Conservation (phyloP, 2,329 filamentous ascomycete genomes). For the Macrophomina tecta region DNA sequence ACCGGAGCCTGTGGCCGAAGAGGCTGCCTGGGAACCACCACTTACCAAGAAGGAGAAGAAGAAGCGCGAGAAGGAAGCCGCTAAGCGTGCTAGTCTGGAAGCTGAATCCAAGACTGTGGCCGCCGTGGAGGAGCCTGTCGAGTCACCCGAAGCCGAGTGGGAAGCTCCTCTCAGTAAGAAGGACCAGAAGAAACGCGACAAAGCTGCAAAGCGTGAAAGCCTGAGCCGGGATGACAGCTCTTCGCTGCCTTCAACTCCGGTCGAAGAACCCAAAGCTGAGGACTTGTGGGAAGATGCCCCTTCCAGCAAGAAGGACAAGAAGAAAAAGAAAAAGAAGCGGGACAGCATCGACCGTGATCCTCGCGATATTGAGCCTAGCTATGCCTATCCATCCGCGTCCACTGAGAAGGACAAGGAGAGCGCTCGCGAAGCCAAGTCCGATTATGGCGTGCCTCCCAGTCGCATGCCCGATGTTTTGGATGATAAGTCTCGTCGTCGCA, state of each 20-base stretch:
- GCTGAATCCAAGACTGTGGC: conserved; percentile 34
- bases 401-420: conserved; percentile 13
- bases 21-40: conserved; percentile 42
- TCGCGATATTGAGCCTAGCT: conserved; percentile 34
- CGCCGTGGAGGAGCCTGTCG: conserved; percentile 36
- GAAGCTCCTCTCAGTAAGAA: conserved; percentile 32
- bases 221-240: conserved; percentile 8
- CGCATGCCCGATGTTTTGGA: background rate
- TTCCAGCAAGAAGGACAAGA: conserved; percentile 38
- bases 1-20: conserved; percentile 11
- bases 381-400: background rate
- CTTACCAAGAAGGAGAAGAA: conserved; percentile 44
- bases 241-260: conserved; percentile 17
- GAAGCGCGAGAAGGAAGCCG: conserved; percentile 52
- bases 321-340: conserved; percentile 37
- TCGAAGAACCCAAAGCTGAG: conserved; percentile 29
- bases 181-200: conserved; percentile 36
- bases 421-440: conserved; percentile 16
- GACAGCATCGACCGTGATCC: conserved; percentile 43
- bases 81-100: conserved; percentile 37
- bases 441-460: background rate
- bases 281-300: conserved; percentile 28
- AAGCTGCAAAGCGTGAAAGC: conserved; percentile 29
- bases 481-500: background rate
- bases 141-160: conserved; percentile 38